A percentile compares a stretch with the other conserved stretches of the same genome.
phyloP scores from a whole-genome alignment of 2,329 filamentous ascomycete genomes.

The Botrytis squamosa region DNA sequence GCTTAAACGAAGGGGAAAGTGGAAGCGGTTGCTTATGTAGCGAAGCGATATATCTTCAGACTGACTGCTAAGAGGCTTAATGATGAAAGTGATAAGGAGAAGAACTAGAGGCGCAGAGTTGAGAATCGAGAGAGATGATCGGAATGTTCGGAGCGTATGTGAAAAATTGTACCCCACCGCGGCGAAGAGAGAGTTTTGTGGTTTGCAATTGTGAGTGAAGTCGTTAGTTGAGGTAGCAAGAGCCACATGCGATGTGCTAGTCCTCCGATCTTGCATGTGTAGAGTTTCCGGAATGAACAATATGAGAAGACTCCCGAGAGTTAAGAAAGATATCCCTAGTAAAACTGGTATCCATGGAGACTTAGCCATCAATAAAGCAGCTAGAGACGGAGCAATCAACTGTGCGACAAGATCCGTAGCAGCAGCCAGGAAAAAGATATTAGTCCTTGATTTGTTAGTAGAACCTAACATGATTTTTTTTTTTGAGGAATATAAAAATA shows the following conservation, averaged over 20 bases:
- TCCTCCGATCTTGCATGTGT: constrained; percentile 25
- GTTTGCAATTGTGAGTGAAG: neutral
- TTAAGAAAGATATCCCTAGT: constrained; percentile 24
- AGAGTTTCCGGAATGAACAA: constrained; percentile 39
- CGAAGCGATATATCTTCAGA: constrained; percentile 28
- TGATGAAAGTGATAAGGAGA: constrained; percentile 34
- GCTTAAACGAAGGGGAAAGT: constrained; percentile 29
- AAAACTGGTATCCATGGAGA: constrained; percentile 34
- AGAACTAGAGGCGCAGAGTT: constrained; percentile 34
- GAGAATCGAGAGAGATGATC: constrained; percentile 29
- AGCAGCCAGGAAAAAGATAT: constrained; percentile 40
- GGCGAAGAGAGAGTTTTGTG: neutral
- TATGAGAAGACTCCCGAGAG: constrained; percentile 28
- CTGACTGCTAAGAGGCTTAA: constrained; percentile 24
- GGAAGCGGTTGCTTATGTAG: constrained; percentile 35
- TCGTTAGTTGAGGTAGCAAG: constrained; percentile 17
- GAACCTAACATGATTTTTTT: too few species aligned
- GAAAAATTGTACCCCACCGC: constrained; percentile 19
- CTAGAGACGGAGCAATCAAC: constrained; percentile 41
- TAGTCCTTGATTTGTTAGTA: constrained; percentile 35
- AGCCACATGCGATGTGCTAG: constrained; percentile 3
- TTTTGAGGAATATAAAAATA: constrained; percentile 31
- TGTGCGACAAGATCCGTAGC: constrained; percentile 38
- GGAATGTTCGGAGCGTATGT: neutral
- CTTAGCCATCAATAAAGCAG: constrained; percentile 41